These are phyloP conservation scores for Rutstroemia sydowiana DNA, from an alignment of 2,329 filamentous ascomycete genomes.

Conservation along the genomic window DNA sequence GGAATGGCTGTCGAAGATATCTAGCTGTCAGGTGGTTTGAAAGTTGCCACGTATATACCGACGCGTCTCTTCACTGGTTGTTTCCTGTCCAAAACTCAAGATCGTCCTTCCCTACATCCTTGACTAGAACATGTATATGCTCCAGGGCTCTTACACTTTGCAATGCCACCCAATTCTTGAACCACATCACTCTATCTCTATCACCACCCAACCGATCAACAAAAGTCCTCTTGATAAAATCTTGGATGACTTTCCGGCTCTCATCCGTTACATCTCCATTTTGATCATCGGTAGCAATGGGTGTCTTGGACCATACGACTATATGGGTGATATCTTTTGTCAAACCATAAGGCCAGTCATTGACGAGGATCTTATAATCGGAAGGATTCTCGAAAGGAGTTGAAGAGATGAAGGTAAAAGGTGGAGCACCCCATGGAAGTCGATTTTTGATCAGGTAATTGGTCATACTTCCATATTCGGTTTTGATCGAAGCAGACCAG, in stretches of 20 bases:
- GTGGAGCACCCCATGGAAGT: slow-evolving; percentile 56
- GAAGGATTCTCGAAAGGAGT: slow-evolving; percentile 45
- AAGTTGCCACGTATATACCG: too few relatives aligned
- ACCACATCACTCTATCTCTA: slow-evolving; percentile 62
- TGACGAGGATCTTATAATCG: slow-evolving; percentile 66
- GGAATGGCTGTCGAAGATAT: too few relatives aligned
- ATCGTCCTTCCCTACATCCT: slow-evolving; percentile 43
- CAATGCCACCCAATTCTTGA: slow-evolving; percentile 86
- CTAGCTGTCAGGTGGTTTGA: too few relatives aligned
- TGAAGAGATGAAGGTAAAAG: slow-evolving; percentile 38
- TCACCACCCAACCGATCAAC: slow-evolving; percentile 44
- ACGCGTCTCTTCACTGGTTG: not conserved
- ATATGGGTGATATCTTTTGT: slow-evolving; percentile 63
- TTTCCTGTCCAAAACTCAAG: slow-evolving; percentile 45
- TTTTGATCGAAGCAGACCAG: slow-evolving; percentile 64
- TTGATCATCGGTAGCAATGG: slow-evolving; percentile 61
- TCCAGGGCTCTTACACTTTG: slow-evolving; percentile 85
- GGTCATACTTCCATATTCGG: slow-evolving; percentile 71
- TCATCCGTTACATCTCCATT: slow-evolving; percentile 67
- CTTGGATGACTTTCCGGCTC: slow-evolving; percentile 55
- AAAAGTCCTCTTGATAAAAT: slow-evolving; percentile 67
- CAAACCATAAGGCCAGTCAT: slow-evolving; percentile 92
- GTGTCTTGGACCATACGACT: slow-evolving; percentile 85
- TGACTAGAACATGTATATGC: slow-evolving; percentile 76
- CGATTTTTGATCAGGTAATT: slow-evolving; percentile 69